phyloP scores from a whole-genome alignment of 768 basidiomycete genomes.

The Lyophyllum semitale region DNA sequence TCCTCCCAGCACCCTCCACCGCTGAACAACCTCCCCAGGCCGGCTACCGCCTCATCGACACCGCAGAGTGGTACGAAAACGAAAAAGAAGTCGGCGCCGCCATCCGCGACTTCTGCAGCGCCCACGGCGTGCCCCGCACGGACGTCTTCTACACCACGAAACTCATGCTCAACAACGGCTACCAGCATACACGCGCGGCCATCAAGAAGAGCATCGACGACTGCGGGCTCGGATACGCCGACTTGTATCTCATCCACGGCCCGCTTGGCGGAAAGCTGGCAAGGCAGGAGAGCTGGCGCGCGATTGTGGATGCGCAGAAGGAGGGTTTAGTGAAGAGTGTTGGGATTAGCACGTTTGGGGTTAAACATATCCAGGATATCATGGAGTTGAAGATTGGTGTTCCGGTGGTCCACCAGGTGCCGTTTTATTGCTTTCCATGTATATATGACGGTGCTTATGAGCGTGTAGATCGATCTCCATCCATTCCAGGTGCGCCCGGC shows the following conservation, averaged over 20 bases:
- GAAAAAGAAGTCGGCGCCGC: constrained; percentile 65
- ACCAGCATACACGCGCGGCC: constrained; percentile 45
- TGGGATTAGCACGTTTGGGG: constrained; percentile 66
- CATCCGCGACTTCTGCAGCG: constrained; percentile 54
- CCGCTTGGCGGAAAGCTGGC: constrained; percentile 62
- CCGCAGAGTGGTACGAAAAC: constrained; percentile 61
- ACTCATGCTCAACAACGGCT: constrained; percentile 58
- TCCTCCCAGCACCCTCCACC: constrained; percentile 10
- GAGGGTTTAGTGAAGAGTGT: constrained; percentile 60
- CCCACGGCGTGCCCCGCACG: constrained; percentile 49
- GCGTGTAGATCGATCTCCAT: constrained; percentile 51
- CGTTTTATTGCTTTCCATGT: constrained; percentile 3
- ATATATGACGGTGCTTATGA: neutral
- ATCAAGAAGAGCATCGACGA: constrained; percentile 54
- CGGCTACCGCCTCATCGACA: constrained; percentile 65
- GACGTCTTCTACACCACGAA: constrained; percentile 76
- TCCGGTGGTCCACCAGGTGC: constrained; percentile 64
- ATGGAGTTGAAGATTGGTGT: constrained; percentile 44
- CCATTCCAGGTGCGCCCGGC: constrained; percentile 71
- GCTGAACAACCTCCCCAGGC: constrained; percentile 35
- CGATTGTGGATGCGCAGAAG: constrained; percentile 63
- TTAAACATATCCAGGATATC: constrained; percentile 59
- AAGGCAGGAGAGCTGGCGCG: constrained; percentile 65
- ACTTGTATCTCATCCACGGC: constrained; percentile 72
- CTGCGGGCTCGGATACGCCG: constrained; percentile 64